These are phyloP conservation scores for Flaveria robusta DNA, from an alignment of 129 eudicot species.

Conservation along the genomic window DNA sequence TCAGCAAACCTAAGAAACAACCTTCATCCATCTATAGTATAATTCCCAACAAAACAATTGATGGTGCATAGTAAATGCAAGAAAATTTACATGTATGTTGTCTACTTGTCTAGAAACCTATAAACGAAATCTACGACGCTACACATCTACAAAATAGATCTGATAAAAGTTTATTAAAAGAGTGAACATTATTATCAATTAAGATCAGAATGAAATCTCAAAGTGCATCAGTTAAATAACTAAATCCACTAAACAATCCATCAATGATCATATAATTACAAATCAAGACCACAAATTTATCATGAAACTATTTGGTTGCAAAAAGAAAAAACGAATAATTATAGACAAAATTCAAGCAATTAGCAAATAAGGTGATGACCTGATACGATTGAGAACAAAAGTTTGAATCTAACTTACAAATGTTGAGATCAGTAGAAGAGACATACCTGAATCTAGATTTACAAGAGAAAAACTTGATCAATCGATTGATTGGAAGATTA, in stretches of 20 bases:
- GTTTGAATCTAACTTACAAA: conserved; percentile 9
- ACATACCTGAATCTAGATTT: conserved; percentile 37
- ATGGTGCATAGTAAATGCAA: too few relatives aligned
- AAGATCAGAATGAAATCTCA: too few relatives aligned
- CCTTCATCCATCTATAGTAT: not conserved
- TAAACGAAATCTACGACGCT: too few relatives aligned
- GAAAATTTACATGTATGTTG: too few relatives aligned
- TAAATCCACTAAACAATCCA: not conserved
- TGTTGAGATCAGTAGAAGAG: conserved; percentile 32
- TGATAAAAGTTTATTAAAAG: too few relatives aligned
- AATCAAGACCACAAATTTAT: not conserved
- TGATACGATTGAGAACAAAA: conserved; percentile 15
- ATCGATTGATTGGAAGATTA: conserved; percentile 8
- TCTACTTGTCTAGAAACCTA: too few relatives aligned
- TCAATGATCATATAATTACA: not conserved
- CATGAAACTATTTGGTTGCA: conserved; percentile 18
- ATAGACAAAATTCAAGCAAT: conserved; percentile 4
- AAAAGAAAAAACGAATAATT: conserved; percentile 9
- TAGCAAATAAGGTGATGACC: conserved; percentile 14
- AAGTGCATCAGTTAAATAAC: too few relatives aligned
- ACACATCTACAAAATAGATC: too few relatives aligned
- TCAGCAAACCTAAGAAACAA: conserved; percentile 17
- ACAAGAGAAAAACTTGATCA: conserved; percentile 34
- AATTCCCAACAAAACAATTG: not conserved
- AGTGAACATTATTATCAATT: too few relatives aligned